Evolutionary conservation across 176 grass and related monocot species (phyloP).

Genomic region (Pontederia crassipes): DNA sequence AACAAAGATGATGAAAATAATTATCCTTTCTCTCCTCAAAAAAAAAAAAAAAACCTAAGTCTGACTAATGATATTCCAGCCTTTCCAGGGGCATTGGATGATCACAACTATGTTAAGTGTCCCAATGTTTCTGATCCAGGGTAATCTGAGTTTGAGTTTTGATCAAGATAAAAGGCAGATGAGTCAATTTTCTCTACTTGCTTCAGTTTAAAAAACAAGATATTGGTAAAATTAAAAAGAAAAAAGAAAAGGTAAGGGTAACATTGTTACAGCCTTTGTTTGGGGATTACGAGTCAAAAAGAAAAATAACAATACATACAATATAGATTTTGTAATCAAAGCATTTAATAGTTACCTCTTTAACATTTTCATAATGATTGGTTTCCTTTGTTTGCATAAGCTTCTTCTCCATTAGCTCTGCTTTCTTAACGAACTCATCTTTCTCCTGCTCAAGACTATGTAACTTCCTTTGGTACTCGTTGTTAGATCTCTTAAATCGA

Average conservation of each 20-base stretch:
- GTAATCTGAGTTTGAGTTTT: too few species aligned
- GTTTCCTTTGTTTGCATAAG: conserved; percentile 12
- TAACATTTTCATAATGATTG: conserved; percentile 17
- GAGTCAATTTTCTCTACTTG: too few species aligned
- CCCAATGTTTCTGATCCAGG: too few species aligned
- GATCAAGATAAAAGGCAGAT: too few species aligned
- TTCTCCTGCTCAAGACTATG: conserved; percentile 84
- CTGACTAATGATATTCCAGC: too few species aligned
- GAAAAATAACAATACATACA: not conserved
- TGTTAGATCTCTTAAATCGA: conserved; percentile 79
- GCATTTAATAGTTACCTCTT: conserved; percentile 34
- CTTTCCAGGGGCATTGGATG: too few species aligned
- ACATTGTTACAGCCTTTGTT: not conserved
- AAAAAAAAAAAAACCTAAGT: too few species aligned
- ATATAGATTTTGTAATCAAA: conserved; percentile 6
- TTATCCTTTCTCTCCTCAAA: too few species aligned
- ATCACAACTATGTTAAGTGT: too few species aligned
- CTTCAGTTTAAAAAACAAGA: too few species aligned
- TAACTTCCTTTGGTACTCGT: conserved; percentile 81
- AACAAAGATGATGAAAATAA: too few species aligned
- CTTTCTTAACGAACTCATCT: conserved; percentile 45
- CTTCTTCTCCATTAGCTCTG: conserved; percentile 23
- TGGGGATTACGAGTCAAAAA: not conserved
- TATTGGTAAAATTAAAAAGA: not conserved
- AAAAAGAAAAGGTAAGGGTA: not conserved